phyloP scores from a whole-genome alignment of 495 filamentous ascomycete genomes.

The Aspergillus olivimuriae region DNA sequence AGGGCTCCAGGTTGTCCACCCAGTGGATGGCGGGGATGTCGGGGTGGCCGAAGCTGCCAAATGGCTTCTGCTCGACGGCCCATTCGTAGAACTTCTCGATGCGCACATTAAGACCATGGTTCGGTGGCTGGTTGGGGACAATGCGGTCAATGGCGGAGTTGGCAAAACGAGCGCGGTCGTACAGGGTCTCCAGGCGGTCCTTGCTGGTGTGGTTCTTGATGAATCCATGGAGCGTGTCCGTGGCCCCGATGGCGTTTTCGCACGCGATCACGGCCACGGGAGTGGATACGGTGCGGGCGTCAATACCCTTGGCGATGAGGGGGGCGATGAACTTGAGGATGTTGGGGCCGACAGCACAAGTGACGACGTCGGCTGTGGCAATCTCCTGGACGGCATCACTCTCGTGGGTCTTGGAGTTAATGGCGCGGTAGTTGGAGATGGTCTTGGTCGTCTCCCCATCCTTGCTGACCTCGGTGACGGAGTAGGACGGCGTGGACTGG shows the following conservation, averaged over 20 bases:
- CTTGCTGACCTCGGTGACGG: conserved; percentile 85
- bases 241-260: conserved; percentile 93
- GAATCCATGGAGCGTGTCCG: conserved; percentile 71
- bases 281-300: conserved; percentile 58
- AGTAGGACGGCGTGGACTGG: conserved; percentile 69
- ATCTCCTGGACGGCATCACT: conserved; percentile 77
- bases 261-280: conserved; percentile 92
- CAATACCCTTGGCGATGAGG: conserved; percentile 85
- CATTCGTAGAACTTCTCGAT: conserved; percentile 99
- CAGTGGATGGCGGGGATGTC: conserved; percentile 83
- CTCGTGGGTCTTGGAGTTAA: conserved; percentile 85
- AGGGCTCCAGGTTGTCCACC: conserved; percentile 85
- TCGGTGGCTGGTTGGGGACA: conserved; percentile 76
- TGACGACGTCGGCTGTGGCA: conserved; percentile 78
- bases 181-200: conserved; percentile 52
- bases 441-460: conserved; percentile 74
- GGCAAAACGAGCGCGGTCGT: conserved; percentile 71
- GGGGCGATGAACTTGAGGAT: conserved; percentile 94
- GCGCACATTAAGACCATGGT: conserved; percentile 78
- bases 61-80: conserved; percentile 85
- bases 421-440: conserved; percentile 90
- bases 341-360: conserved; percentile 93
- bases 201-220: conserved; percentile 69
- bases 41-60: conserved; percentile 57
- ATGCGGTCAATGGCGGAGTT: conserved; percentile 98